Conservation (phyloP, 2,329 filamentous ascomycete genomes). For the Colletotrichum lini region DNA sequence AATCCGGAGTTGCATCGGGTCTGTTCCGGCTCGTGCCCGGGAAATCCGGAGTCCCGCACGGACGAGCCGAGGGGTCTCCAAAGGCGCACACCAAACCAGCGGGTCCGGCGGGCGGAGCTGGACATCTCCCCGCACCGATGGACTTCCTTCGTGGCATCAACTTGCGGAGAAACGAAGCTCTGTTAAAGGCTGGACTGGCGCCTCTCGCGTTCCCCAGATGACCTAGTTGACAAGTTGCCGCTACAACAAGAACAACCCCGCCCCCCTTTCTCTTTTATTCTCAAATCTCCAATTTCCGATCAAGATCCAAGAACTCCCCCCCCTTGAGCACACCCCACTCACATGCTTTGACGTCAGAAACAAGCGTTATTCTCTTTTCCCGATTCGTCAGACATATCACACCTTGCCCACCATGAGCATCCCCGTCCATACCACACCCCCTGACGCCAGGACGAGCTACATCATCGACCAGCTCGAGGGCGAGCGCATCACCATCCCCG, state of each 20-base stretch:
- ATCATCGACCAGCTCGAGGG: conserved; percentile 65
- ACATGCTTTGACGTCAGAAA: not conserved
- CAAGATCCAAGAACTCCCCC: not conserved
- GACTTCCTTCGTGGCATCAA: not conserved
- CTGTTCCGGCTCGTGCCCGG: not conserved
- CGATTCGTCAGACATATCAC: not conserved
- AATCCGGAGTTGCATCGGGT: conserved; percentile 3
- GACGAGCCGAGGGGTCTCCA: conserved; percentile 13
- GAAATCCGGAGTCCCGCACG: conserved; percentile 7
- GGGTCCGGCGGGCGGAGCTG: conserved; percentile 12
- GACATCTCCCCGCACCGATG: not conserved
- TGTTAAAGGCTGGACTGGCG: conserved; percentile 32
- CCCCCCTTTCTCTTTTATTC: no score
- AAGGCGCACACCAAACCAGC: conserved; percentile 1
- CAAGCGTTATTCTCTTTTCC: not conserved
- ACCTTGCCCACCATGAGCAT: conserved; percentile 48
- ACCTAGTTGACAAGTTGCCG: not conserved
- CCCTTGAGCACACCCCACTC: conserved; percentile 13
- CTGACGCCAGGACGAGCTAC: conserved; percentile 56
- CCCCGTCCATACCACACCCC: conserved; percentile 53
- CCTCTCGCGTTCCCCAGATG: not conserved
- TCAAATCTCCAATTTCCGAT: conserved; percentile 8
- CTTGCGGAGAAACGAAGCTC: conserved; percentile 23
- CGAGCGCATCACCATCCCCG: conserved; percentile 66
- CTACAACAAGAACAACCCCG: not conserved